These are phyloP conservation scores for Berberis vulgaris DNA, from an alignment of 164 flowering plant genomes.

Conservation along the genomic window DNA sequence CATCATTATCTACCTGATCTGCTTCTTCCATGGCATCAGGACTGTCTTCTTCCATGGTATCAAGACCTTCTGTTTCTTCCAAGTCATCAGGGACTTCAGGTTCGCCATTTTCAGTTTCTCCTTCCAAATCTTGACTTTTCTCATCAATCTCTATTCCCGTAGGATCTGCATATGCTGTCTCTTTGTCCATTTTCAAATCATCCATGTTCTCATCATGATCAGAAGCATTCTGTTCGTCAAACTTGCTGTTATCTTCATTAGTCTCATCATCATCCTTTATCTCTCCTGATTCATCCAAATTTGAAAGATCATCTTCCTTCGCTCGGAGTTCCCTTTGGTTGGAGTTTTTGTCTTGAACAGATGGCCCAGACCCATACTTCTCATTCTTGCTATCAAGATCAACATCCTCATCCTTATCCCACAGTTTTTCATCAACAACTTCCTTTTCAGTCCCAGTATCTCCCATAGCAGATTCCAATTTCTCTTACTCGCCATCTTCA, in stretches of 20 bases:
- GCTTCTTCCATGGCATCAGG: constrained; percentile 25
- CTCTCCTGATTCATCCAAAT: constrained; percentile 35
- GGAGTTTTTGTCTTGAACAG: constrained; percentile 47
- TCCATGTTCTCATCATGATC: constrained; percentile 29
- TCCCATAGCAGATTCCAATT: constrained; percentile 66
- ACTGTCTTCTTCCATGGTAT: not conserved
- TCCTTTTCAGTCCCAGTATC: constrained; percentile 50
- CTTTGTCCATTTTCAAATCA: constrained; percentile 47
- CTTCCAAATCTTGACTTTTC: constrained; percentile 24
- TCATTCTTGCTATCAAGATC: constrained; percentile 30
- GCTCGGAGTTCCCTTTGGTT: constrained; percentile 65
- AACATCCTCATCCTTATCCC: constrained; percentile 59
- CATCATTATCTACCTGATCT: constrained; percentile 24
- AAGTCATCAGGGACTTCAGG: constrained; percentile 15
- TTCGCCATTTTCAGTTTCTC: constrained; percentile 36
- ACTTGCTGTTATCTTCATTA: constrained; percentile 16
- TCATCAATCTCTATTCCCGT: constrained; percentile 49
- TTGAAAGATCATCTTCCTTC: constrained; percentile 49
- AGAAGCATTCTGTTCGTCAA: constrained; percentile 23
- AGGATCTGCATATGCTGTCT: constrained; percentile 46
- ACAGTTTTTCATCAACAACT: constrained; percentile 57
- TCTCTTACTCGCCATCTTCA: constrained; percentile 39
- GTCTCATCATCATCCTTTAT: constrained; percentile 29
- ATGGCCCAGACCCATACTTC: constrained; percentile 63
- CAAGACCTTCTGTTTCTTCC: not conserved